These are phyloP conservation scores for Pyrenophora tritici-repentis DNA, from an alignment of 2,329 filamentous ascomycete species.

Conservation along the genomic window DNA sequence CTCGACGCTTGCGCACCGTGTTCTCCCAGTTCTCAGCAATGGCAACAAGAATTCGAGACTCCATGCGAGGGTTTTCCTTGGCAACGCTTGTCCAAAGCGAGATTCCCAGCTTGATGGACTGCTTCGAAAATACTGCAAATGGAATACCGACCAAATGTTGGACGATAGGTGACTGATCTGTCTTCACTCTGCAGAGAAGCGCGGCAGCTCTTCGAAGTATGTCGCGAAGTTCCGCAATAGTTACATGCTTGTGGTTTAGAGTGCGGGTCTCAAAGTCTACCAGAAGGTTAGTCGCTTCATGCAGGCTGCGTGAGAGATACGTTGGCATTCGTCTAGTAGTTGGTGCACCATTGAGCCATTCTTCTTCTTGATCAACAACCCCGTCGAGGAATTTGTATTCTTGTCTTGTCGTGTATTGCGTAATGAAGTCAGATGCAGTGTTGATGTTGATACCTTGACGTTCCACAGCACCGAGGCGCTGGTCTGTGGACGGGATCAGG, in stretches of 20 bases:
- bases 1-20: constrained; percentile 75
- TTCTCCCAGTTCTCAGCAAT: constrained; percentile 90
- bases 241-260: constrained; percentile 69
- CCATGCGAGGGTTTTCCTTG: constrained; percentile 89
- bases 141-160: constrained; percentile 91
- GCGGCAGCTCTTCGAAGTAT: constrained; percentile 84
- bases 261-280: constrained; percentile 74
- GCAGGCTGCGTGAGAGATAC: constrained; percentile 50
- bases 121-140: constrained; percentile 90
- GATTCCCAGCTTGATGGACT: constrained; percentile 92
- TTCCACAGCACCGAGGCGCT: constrained; percentile 80
- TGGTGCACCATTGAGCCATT: constrained; percentile 61
- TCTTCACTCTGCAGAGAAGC: constrained; percentile 77
- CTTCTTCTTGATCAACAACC: constrained; percentile 67
- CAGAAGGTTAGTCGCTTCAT: constrained; percentile 63
- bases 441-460: constrained; percentile 77
- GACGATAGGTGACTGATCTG: constrained; percentile 76
- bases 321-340: constrained; percentile 18
- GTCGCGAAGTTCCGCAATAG: constrained; percentile 76
- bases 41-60: constrained; percentile 82
- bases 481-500: constrained; percentile 81
- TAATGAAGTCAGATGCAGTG: constrained; percentile 92
- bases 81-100: constrained; percentile 97
- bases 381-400: constrained; percentile 89
- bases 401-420: constrained; percentile 95